Percentiles rank a stretch among this genome's conserved stretches.
Conservation (phyloP, 2,329 filamentous ascomycete genomes). For the Graphilbum ipis-grandicollis region DNA sequence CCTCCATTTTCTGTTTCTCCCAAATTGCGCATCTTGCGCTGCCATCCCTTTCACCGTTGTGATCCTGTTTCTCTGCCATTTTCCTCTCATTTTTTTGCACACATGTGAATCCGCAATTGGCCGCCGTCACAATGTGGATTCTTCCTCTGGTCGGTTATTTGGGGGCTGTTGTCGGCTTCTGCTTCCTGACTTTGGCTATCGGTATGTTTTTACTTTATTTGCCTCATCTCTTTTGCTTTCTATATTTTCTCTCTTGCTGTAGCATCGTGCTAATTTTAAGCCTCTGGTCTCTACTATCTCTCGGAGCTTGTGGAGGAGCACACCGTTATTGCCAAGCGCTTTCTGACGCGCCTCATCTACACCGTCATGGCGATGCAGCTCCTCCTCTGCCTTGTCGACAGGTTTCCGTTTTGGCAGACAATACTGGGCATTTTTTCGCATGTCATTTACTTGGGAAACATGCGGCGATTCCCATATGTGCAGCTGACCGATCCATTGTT, state of each 20-base stretch:
- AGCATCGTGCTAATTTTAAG: no score
- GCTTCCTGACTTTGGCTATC: constrained; percentile 86
- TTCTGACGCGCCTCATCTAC: constrained; percentile 79
- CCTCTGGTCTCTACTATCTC: constrained; percentile 95
- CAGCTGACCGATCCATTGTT: constrained; percentile 80
- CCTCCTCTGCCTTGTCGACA: constrained; percentile 62
- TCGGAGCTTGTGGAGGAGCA: constrained; percentile 97
- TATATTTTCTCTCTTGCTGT: no score
- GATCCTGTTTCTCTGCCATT: no score
- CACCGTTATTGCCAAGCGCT: constrained; percentile 74
- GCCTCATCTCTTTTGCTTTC: no score
- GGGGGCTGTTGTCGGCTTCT: constrained; percentile 76
- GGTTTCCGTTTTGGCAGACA: constrained; percentile 64
- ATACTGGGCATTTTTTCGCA: constrained; percentile 65
- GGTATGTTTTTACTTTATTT: no score
- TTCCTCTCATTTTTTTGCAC: no score
- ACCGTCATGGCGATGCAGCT: constrained; percentile 56
- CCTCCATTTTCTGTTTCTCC: no score
- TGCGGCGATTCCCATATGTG: constrained; percentile 58
- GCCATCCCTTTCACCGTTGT: no score
- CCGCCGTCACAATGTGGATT: constrained; percentile 63
- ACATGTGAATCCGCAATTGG: neutral
- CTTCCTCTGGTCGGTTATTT: constrained; percentile 80
- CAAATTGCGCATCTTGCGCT: no score
- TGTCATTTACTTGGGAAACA: constrained; percentile 74